Evolutionary conservation across 2,329 filamentous ascomycete species (phyloP), one percentile per base, ranked within the genome.

Genomic region (Tolypocladium nubicola): DNA sequence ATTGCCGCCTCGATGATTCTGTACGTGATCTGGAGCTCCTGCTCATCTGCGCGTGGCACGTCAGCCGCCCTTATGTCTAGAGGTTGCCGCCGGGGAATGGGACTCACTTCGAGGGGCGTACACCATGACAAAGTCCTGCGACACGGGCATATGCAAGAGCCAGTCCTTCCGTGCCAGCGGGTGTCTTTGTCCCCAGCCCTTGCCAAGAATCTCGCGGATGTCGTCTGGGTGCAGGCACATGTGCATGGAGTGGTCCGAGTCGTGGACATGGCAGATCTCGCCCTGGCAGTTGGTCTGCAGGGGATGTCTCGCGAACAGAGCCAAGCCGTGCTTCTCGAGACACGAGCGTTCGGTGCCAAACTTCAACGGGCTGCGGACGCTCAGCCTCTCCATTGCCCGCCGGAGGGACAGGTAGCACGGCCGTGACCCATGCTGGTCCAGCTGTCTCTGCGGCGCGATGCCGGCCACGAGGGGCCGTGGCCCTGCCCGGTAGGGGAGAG

Each of bases 261-360:
- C 82, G 71, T 95, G 90, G 13, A 90, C 83, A 69, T 96, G 90
- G 64, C 84, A 88, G 49, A 95, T 81, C 72, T 95, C 90, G n/a
- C 89, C 89, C 63, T 86, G 82, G 64, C 87, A 90, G 13, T 84
- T 89, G 37, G 82, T 80, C 66, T 87, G 87, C 61, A 87, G 76
- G 0, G 86, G 85, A 54, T 80, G 76, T 3, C 74, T 76, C 1
- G 87, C 81, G 70, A 93, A 94, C 0, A 95, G 78, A 0, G 86
- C 89, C 7, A 89, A 79, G 47, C 87, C 87, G 67, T 93, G 86
- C 74, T 92, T 93, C 71, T 94, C 90, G 63, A 94, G 85, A 66
- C 88, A 92, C 1, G 86, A 90, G 1, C 80, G 86, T 0, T 82
- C 87, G 10, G 85, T 82, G 65, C 77, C 80, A 57, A 87, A 76